Percentiles rank a stretch among this genome's conserved stretches.
These are phyloP conservation scores for Penicillium soppii DNA, from an alignment of 495 filamentous ascomycete species.

Conservation along the genomic window DNA sequence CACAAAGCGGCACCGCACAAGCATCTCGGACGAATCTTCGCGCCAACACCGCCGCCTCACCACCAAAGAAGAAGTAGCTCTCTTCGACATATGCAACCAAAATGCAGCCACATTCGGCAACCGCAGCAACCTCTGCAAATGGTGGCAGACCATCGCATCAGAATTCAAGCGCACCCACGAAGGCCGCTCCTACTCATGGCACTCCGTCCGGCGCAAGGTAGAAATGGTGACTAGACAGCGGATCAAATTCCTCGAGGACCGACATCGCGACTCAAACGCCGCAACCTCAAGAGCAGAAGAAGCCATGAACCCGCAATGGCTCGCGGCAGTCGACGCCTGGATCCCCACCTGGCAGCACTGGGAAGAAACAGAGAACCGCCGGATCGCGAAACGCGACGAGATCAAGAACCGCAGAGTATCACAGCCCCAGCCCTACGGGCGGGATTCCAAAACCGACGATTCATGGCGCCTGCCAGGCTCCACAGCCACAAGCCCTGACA, in stretches of 20 bases:
- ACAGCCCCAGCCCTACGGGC: conserved; percentile 21
- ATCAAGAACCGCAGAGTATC: conserved; percentile 39
- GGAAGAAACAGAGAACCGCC: conserved; percentile 37
- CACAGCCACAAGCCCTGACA: conserved; percentile 1
- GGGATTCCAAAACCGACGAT: background rate
- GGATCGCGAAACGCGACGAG: conserved; percentile 44
- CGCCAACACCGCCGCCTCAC: conserved; percentile 45
- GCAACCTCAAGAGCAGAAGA: conserved; percentile 17
- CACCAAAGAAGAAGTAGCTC: conserved; percentile 42
- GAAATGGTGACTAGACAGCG: conserved; percentile 46
- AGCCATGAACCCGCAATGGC: conserved; percentile 41
- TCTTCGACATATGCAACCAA: conserved; percentile 46
- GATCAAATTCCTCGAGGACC: conserved; percentile 42
- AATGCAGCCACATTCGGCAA: conserved; percentile 40
- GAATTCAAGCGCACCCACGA: conserved; percentile 40
- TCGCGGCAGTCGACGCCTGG: conserved; percentile 41
- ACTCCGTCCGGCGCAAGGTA: conserved; percentile 48
- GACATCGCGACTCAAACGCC: conserved; percentile 13
- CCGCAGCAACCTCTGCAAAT: conserved; percentile 48
- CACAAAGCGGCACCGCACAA: conserved; percentile 15
- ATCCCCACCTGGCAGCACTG: conserved; percentile 45
- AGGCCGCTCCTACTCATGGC: conserved; percentile 47
- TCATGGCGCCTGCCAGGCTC: background rate
- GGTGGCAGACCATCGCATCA: conserved; percentile 43
- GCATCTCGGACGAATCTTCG: conserved; percentile 15